A percentile compares a stretch with the other conserved stretches of the same genome.
Conservation (phyloP, 371 early-diverging fungal species). For the Dinochytrium kinnereticum region DNA sequence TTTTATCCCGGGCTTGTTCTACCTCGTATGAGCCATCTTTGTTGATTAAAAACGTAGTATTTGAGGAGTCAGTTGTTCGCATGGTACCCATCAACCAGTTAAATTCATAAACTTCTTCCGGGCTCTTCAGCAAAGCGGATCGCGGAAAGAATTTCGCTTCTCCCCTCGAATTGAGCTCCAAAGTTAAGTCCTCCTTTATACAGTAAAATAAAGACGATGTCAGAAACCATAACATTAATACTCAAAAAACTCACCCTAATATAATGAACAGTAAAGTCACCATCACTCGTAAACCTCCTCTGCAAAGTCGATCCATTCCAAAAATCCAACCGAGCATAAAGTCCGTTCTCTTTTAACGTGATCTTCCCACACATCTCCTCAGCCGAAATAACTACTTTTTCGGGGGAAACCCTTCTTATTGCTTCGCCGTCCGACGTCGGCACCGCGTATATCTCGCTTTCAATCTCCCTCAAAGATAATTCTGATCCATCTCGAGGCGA, state of each 20-base stretch:
- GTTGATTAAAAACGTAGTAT: neutral
- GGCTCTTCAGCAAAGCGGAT: neutral
- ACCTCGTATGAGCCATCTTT: constrained; percentile 9
- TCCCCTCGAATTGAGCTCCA: neutral
- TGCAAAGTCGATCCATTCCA: constrained; percentile 3
- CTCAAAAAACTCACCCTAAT: constrained; percentile 7
- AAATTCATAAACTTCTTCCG: neutral
- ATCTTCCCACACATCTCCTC: neutral
- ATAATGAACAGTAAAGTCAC: neutral
- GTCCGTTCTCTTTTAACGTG: neutral
- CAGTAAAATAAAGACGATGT: too few species aligned
- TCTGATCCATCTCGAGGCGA: neutral
- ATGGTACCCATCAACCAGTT: constrained; percentile 4
- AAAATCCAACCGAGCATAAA: neutral
- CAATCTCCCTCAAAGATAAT: neutral
- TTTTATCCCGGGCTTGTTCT: neutral
- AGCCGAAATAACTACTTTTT: neutral
- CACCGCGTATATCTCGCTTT: neutral
- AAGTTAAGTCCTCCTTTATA: neutral
- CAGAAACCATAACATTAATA: too few species aligned
- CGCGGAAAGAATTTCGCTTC: neutral
- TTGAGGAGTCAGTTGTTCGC: neutral
- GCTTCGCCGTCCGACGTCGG: neutral
- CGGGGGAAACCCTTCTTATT: neutral
- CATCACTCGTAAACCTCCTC: constrained; percentile 7